These are phyloP conservation scores for Gryganskiella cystojenkinii DNA, from an alignment of 192 early-diverging fungal genomes.

Conservation along the genomic window DNA sequence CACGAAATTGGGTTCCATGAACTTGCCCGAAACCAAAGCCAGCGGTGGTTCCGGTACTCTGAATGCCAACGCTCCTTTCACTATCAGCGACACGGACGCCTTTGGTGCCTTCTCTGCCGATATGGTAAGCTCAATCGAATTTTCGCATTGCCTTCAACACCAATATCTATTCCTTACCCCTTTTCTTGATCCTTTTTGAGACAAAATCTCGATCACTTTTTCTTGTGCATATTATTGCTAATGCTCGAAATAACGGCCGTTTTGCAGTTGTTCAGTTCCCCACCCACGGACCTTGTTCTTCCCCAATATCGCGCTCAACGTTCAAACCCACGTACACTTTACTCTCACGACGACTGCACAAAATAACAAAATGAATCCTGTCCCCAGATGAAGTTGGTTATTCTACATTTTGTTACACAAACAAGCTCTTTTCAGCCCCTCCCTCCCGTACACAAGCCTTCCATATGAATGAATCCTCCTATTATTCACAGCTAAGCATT, in stretches of 20 bases:
- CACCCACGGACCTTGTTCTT: no score
- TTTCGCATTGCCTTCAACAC: background rate
- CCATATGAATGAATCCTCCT: background rate
- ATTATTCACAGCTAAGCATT: background rate
- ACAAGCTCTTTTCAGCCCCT: no score
- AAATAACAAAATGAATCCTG: no score
- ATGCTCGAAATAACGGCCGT: background rate
- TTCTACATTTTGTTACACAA: no score
- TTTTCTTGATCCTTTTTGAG: background rate
- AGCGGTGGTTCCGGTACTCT: conserved; percentile 31
- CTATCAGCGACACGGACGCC: conserved; percentile 26
- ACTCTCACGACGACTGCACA: no score
- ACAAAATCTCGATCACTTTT: background rate
- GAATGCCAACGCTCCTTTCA: conserved; percentile 9
- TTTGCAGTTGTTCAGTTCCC: background rate
- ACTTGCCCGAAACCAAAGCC: conserved; percentile 36
- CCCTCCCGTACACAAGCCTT: no score
- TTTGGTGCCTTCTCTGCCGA: conserved; percentile 54
- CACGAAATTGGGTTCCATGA: conserved; percentile 29
- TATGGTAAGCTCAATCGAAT: conserved; percentile 48
- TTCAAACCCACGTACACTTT: no score
- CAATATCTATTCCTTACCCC: background rate
- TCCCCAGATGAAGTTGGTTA: no score
- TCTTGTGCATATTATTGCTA: background rate
- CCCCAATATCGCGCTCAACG: no score